phyloP scores from a whole-genome alignment of 768 basidiomycete species.

The Mycena haematopus region DNA sequence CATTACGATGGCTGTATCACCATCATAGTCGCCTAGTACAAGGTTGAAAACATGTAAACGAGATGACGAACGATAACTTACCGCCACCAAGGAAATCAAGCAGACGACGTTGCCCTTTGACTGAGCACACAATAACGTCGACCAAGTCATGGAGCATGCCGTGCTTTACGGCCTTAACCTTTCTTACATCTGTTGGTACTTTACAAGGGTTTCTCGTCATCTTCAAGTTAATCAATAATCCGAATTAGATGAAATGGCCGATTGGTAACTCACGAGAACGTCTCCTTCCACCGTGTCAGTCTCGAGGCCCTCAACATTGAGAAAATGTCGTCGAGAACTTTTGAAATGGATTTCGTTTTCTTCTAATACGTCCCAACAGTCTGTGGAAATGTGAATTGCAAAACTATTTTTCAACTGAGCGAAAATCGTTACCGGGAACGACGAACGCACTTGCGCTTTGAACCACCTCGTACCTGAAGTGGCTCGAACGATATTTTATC shows the following conservation, averaged over 20 bases:
- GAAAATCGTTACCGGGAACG: constrained; percentile 45
- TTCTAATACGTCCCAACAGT: constrained; percentile 56
- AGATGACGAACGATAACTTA: constrained; percentile 33
- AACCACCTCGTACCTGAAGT: constrained; percentile 40
- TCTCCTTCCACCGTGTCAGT: constrained; percentile 62
- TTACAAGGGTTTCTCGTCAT: constrained; percentile 75
- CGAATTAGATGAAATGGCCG: background rate
- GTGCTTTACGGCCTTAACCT: constrained; percentile 63
- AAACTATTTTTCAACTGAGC: too few relatives aligned
- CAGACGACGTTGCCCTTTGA: constrained; percentile 57
- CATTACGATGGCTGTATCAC: constrained; percentile 64
- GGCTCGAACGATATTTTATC: constrained; percentile 35
- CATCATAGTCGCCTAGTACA: constrained; percentile 70
- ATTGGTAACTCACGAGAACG: constrained; percentile 49
- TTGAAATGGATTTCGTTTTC: constrained; percentile 66
- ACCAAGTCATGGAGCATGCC: constrained; percentile 52
- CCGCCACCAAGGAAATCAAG: constrained; percentile 72
- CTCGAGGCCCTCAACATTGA: constrained; percentile 46
- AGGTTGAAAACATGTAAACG: background rate
- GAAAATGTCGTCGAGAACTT: constrained; percentile 51
- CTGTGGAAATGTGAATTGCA: constrained; percentile 39
- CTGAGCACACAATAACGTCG: constrained; percentile 68
- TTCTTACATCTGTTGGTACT: constrained; percentile 69
- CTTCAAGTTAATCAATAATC: constrained; percentile 35
- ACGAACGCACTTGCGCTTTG: constrained; percentile 51